Evolutionary conservation across 2,329 filamentous ascomycete genomes (phyloP).

Genomic region (Nothopassalora personata): DNA sequence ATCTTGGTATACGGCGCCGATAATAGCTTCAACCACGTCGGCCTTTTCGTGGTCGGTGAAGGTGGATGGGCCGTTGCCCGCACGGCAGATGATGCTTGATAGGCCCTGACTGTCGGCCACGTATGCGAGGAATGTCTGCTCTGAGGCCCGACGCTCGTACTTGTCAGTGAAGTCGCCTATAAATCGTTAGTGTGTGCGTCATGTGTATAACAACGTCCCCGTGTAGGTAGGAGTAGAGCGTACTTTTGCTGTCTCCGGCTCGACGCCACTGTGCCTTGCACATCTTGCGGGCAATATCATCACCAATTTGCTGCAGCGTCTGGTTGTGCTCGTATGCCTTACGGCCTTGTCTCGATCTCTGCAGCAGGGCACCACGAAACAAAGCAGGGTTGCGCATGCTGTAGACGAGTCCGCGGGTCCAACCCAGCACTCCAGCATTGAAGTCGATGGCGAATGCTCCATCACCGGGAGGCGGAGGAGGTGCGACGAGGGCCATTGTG

Average conservation of each 20-base stretch:
- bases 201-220: no score
- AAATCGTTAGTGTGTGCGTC: neutral
- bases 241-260: neutral
- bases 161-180: neutral
- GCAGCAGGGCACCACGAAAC: neutral
- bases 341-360: neutral
- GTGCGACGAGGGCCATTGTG: neutral
- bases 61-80: neutral
- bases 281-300: neutral
- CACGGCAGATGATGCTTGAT: neutral
- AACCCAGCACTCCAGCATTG: neutral
- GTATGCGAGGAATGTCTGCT: neutral
- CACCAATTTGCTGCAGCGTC: neutral
- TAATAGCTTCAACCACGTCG: neutral
- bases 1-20: constrained; percentile 1
- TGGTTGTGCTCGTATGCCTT: neutral
- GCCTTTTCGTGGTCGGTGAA: neutral
- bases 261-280: neutral
- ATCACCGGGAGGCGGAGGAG: neutral
- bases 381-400: neutral
- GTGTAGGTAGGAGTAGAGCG: neutral
- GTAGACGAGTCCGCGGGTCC: neutral
- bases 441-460: neutral
- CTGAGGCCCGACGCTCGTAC: neutral
- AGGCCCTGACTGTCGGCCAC: neutral